Evolutionary conservation across 176 grass and related monocot species (phyloP).

Genomic region (Oryza rufipogon): DNA sequence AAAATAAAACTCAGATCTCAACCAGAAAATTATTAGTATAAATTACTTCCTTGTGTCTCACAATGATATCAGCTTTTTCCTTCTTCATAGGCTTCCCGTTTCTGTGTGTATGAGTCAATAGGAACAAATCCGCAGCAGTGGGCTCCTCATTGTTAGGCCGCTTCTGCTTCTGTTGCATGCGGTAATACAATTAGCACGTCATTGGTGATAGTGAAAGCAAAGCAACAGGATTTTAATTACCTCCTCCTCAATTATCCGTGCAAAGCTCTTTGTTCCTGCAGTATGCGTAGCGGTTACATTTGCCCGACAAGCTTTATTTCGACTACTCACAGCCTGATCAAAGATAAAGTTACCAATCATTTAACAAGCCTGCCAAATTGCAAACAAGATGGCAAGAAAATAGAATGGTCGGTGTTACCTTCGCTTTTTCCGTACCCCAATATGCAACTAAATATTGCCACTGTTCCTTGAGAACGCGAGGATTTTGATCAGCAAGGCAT

Average conservation of each 20-base stretch:
- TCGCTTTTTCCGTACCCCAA: slow-evolving; percentile 63
- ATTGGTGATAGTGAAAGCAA: slow-evolving; percentile 11
- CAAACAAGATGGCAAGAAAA: slow-evolving; percentile 11
- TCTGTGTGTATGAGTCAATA: slow-evolving; percentile 62
- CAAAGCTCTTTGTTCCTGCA: slow-evolving; percentile 63
- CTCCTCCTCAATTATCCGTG: slow-evolving; percentile 58
- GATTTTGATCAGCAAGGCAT: slow-evolving; percentile 50
- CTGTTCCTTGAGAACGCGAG: slow-evolving; percentile 52
- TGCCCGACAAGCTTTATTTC: slow-evolving; percentile 48
- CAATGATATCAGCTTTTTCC: slow-evolving; percentile 54
- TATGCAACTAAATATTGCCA: slow-evolving; percentile 54
- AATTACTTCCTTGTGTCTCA: slow-evolving; percentile 36
- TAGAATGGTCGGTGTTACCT: slow-evolving; percentile 29
- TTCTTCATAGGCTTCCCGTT: slow-evolving; percentile 51
- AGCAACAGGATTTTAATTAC: slow-evolving; percentile 41
- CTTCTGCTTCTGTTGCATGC: slow-evolving; percentile 51
- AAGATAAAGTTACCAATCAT: slow-evolving; percentile 15
- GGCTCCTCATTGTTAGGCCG: slow-evolving; percentile 51
- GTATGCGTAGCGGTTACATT: slow-evolving; percentile 44
- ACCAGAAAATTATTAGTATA: slow-evolving; percentile 3
- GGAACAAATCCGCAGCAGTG: slow-evolving; percentile 49
- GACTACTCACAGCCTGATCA: slow-evolving; percentile 46
- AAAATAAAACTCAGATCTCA: slow-evolving; percentile 28
- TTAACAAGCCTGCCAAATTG: slow-evolving; percentile 20
- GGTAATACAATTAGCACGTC: slow-evolving; percentile 23